Percentiles rank a stretch among this genome's conserved stretches.
Conservation (phyloP, 2,329 filamentous ascomycete genomes). For the Blastomyces silverae region DNA sequence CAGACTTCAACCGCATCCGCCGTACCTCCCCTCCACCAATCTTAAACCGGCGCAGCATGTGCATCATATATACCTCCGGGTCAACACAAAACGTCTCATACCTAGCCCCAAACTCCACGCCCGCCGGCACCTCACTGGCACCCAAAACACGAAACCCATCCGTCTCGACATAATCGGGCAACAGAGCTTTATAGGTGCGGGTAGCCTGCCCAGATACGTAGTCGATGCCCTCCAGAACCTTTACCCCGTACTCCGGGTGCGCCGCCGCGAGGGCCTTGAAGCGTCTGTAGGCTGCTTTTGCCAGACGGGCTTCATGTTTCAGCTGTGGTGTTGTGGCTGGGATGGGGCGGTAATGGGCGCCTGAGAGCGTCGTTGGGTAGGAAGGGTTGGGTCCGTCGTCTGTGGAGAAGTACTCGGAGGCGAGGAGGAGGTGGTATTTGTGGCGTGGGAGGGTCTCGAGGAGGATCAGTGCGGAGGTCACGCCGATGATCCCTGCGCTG, state of each 20-base stretch:
- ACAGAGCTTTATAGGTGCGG: slow-evolving; percentile 29
- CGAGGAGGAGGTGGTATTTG: slow-evolving; percentile 31
- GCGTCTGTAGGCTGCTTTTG: slow-evolving; percentile 34
- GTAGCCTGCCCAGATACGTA: slow-evolving; percentile 29
- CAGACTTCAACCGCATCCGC: slow-evolving; percentile 20
- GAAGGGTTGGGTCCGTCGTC: slow-evolving; percentile 30
- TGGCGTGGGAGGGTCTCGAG: slow-evolving; percentile 26
- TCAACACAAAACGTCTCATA: slow-evolving; percentile 42
- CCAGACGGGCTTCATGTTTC: slow-evolving; percentile 34
- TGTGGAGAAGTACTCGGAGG: slow-evolving; percentile 38
- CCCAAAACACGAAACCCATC: slow-evolving; percentile 34
- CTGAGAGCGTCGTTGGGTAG: slow-evolving; percentile 44
- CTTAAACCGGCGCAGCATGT: slow-evolving; percentile 38
- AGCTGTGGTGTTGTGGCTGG: slow-evolving; percentile 36
- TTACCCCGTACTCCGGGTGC: slow-evolving; percentile 35
- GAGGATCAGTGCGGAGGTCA: slow-evolving; percentile 35
- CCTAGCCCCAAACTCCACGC: slow-evolving; percentile 37
- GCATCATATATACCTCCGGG: slow-evolving; percentile 39
- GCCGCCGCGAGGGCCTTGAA: slow-evolving; percentile 34
- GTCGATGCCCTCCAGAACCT: slow-evolving; percentile 37
- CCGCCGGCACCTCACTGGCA: slow-evolving; percentile 28
- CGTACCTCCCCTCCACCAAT: slow-evolving; percentile 33
- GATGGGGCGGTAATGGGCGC: slow-evolving; percentile 44
- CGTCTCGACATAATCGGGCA: slow-evolving; percentile 32
- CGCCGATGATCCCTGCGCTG: slow-evolving; percentile 39